These are phyloP conservation scores for Cenchrus fungigraminus DNA, from an alignment of 176 grass and related monocot genomes.

Conservation along the genomic window DNA sequence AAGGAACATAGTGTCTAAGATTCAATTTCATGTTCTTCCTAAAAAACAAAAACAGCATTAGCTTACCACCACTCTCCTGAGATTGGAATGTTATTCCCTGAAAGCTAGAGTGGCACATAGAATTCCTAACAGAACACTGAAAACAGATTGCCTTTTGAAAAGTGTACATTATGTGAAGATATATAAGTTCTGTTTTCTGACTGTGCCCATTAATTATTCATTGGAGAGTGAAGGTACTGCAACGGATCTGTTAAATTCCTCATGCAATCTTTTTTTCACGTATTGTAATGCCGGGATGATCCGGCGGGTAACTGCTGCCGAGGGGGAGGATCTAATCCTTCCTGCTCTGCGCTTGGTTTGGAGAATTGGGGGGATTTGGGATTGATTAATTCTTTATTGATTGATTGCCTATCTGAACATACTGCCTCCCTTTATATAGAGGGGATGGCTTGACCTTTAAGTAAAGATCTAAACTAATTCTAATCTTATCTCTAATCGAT, in stretches of 20 bases:
- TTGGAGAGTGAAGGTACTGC: not conserved
- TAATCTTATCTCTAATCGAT: too few relatives aligned
- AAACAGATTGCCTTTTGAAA: not conserved
- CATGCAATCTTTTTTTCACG: not conserved
- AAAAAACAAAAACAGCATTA: slow-evolving; percentile 2
- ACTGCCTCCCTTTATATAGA: too few relatives aligned
- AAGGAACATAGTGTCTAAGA: not conserved
- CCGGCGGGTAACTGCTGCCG: too few relatives aligned
- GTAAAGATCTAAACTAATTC: too few relatives aligned
- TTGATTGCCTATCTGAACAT: too few relatives aligned
- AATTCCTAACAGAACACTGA: not conserved
- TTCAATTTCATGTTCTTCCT: not conserved
- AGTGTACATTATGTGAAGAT: not conserved
- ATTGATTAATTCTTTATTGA: too few relatives aligned
- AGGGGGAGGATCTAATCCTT: too few relatives aligned
- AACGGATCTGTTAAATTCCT: not conserved
- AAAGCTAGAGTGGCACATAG: not conserved
- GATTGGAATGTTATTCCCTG: not conserved
- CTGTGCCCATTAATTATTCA: not conserved
- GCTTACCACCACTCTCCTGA: not conserved
- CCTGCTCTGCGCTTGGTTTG: too few relatives aligned
- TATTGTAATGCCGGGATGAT: too few relatives aligned
- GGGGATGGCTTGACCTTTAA: too few relatives aligned
- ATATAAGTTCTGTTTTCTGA: not conserved
- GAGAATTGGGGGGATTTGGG: too few relatives aligned